Evolutionary conservation across 495 filamentous ascomycete species (phyloP).

Genomic region (Aspergillus heteromorphus): DNA sequence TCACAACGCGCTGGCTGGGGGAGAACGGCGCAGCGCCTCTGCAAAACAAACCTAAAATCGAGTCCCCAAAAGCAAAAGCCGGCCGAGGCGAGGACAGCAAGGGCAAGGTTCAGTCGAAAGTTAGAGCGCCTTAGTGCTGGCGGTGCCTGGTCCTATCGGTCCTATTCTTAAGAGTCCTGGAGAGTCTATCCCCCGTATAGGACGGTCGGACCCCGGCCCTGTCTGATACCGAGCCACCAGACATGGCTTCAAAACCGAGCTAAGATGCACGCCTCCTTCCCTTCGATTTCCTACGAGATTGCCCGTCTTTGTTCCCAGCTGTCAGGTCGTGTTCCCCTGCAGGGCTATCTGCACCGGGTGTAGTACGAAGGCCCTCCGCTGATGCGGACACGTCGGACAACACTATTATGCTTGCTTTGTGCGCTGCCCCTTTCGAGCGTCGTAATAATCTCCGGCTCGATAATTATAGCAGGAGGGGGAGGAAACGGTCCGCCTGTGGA

Average conservation of each 20-base stretch:
- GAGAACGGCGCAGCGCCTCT: not conserved
- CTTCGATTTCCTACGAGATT: not conserved
- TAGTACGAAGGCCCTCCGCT: not conserved
- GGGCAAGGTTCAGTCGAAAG: not conserved
- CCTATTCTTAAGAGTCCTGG: not conserved
- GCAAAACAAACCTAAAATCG: conserved; percentile 3
- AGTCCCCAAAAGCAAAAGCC: not conserved
- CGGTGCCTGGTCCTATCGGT: not conserved
- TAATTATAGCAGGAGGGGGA: not conserved
- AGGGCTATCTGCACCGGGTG: not conserved
- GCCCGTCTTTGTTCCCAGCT: not conserved
- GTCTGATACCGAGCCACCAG: not conserved
- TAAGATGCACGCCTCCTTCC: not conserved
- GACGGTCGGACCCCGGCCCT: not conserved
- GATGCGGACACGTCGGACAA: not conserved
- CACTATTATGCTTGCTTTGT: not conserved
- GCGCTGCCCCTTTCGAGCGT: not conserved
- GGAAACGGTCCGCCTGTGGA: not conserved
- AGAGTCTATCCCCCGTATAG: not conserved
- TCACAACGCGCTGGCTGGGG: not conserved
- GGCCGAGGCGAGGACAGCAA: not conserved
- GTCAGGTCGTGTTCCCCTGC: not conserved
- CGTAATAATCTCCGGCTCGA: not conserved
- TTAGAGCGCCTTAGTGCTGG: not conserved
- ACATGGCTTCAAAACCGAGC: not conserved